A percentile compares a stretch with the other conserved stretches of the same genome.
These are phyloP conservation scores for Chalciporus pseudorubinellus DNA, from an alignment of 768 basidiomycete genomes.

Conservation along the genomic window DNA sequence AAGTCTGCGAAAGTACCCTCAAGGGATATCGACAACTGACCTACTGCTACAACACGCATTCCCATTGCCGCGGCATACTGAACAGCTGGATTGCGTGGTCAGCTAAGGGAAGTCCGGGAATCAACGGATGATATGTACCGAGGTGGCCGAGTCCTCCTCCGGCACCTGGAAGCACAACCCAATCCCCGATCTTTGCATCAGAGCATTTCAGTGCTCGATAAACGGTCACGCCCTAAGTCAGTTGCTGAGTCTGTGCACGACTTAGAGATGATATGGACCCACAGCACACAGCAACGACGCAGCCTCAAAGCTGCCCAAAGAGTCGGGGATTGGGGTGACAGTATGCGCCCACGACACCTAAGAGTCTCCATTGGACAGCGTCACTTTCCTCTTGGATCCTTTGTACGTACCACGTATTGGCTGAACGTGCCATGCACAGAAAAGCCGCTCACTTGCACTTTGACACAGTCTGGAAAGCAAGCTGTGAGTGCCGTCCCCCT, in stretches of 20 bases:
- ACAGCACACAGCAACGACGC: slow-evolving; percentile 79
- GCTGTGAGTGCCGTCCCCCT: not conserved
- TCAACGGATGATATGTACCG: slow-evolving; percentile 34
- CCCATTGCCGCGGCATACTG: slow-evolving; percentile 82
- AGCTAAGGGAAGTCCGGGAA: not conserved
- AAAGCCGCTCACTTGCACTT: slow-evolving; percentile 65
- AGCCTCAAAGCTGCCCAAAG: slow-evolving; percentile 60
- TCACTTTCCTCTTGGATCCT: slow-evolving; percentile 3
- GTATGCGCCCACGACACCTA: slow-evolving; percentile 67
- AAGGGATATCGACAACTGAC: slow-evolving; percentile 20
- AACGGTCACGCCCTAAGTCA: slow-evolving; percentile 68
- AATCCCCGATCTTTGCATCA: slow-evolving; percentile 63
- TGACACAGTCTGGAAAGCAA: slow-evolving; percentile 48
- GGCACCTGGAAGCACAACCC: slow-evolving; percentile 74
- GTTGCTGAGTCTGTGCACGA: no score
- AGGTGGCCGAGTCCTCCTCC: slow-evolving; percentile 85
- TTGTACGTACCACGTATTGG: slow-evolving; percentile 53
- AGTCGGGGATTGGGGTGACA: slow-evolving; percentile 79
- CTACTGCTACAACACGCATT: slow-evolving; percentile 75
- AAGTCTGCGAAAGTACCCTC: not conserved
- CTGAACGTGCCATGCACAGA: slow-evolving; percentile 76
- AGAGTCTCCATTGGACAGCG: not conserved
- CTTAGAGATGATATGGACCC: not conserved
- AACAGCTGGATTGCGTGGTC: slow-evolving; percentile 43
- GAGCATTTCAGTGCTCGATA: slow-evolving; percentile 83